Conservation (phyloP, 164 flowering plant species). For the Stephania japonica region DNA sequence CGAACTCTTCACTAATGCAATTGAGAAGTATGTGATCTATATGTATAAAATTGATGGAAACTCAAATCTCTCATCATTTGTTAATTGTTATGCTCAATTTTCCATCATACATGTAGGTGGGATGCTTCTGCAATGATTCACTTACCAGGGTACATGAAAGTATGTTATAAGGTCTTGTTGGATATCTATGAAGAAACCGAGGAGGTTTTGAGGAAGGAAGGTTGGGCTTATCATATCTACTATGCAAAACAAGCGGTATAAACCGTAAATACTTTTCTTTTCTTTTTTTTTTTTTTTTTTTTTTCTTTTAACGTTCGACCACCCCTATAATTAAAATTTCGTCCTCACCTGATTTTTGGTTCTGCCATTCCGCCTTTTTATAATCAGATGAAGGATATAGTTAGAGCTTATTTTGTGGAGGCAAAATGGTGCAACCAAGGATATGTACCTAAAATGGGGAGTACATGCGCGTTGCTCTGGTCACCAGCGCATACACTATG, state of each 20-base stretch:
- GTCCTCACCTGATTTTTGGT: too few relatives aligned
- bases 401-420: conserved; percentile 6
- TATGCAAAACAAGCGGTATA: conserved; percentile 32
- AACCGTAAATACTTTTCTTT: too few relatives aligned
- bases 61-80: too few relatives aligned
- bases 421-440: conserved; percentile 9
- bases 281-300: too few relatives aligned
- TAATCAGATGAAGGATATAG: conserved; percentile 1
- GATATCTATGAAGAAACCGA: conserved; percentile 26
- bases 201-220: conserved; percentile 21
- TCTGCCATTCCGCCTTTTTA: too few relatives aligned
- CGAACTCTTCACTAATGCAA: conserved; percentile 19
- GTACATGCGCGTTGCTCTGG: background rate
- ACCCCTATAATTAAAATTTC: too few relatives aligned
- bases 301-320: too few relatives aligned
- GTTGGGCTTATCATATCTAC: conserved; percentile 17
- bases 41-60: background rate
- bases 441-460: conserved; percentile 11
- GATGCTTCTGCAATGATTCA: conserved; percentile 18
- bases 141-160: conserved; percentile 38
- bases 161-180: conserved; percentile 19
- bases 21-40: conserved; percentile 18
- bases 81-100: background rate
- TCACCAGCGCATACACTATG: background rate
- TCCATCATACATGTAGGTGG: conserved; percentile 27